Evolutionary conservation across 805 yeast species (phyloP).

Genomic region (Babjeviella inositovora): DNA sequence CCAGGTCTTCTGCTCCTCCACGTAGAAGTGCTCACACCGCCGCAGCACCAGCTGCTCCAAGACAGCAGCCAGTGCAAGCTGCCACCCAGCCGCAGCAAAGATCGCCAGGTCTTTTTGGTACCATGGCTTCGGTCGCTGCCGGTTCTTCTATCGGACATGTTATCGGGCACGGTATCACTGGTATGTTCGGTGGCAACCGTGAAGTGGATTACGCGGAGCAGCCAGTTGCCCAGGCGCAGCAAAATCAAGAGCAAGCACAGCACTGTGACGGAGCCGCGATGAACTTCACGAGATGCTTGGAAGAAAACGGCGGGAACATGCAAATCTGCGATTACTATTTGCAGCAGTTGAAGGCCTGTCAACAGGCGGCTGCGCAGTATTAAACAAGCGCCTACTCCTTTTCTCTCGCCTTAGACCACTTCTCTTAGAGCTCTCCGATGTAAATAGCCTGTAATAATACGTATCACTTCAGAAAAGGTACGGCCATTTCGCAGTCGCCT

Average conservation of each 20-base stretch:
- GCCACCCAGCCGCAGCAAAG: conserved; percentile 10
- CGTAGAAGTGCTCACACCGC: conserved; percentile 66
- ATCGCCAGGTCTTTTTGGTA: conserved; percentile 79
- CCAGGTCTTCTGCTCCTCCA: conserved; percentile 34
- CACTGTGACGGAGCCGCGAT: conserved; percentile 89
- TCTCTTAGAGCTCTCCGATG: too few relatives aligned
- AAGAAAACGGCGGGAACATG: conserved; percentile 89
- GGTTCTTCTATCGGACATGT: conserved; percentile 98
- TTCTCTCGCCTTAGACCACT: too few relatives aligned
- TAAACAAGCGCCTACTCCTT: too few relatives aligned
- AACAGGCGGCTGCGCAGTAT: conserved; percentile 78
- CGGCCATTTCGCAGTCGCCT: too few relatives aligned
- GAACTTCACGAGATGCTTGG: conserved; percentile 88
- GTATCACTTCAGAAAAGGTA: too few relatives aligned
- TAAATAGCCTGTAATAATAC: too few relatives aligned
- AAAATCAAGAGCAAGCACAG: conserved; percentile 27
- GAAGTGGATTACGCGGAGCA: conserved; percentile 16
- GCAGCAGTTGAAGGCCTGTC: conserved; percentile 96
- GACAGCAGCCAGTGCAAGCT: conserved; percentile 30
- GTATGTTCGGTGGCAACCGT: conserved; percentile 67
- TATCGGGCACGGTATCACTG: conserved; percentile 83
- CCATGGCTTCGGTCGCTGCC: conserved; percentile 99
- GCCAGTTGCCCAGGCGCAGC: conserved; percentile 16
- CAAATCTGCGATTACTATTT: conserved; percentile 93
- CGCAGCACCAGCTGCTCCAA: conserved; percentile 36